Evolutionary conservation across 2,329 filamentous ascomycete genomes (phyloP), one percentile per base, ranked within the genome.

Genomic region (Colletotrichum acutatum): DNA sequence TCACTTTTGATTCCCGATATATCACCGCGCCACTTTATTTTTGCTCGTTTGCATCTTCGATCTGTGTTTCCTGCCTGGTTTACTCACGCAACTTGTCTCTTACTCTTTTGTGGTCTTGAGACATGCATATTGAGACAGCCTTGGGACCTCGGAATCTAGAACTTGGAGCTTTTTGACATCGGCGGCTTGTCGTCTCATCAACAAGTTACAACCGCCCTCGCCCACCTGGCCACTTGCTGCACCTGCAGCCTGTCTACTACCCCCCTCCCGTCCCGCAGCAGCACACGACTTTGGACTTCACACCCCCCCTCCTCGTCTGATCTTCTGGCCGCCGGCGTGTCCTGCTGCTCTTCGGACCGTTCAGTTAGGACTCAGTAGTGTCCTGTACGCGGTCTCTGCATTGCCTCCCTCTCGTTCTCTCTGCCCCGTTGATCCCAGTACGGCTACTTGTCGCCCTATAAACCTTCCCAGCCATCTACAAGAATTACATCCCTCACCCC

Each of bases 131-230:
- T 30, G 59, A 58, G 42, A 49, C 42, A 46, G 42, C 66, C 66
- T 60, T 32, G 26, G 16, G 46, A 63, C 59, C 62, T 65, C 19
- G 62, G 32, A 37, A 37, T 57, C 58, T 42, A 24, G 57, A 52
- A 34, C 58, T 59, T 57, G 49, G 11, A 54, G 37, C 16, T 49
- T 49, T 32, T 52, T 63, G 58, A 65, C 66, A 57, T 72, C 66
- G 70, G 66, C 70, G 66, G 70, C 59, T 72, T 72, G 66, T 70
- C 54, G 60, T 70, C 70, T 69, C 60, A 69, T 72, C 53, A 42
- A 65, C 53, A 42, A 52, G 32, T 34, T 34, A 34, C 32, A 34
- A 34, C 11, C 65, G 46, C 37, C 61, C 69, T 68, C 66, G 42
- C 42, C 42, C 42, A 56, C 62, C 54, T 66, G 62, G 42, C 42